Percentiles rank a stretch among this genome's conserved stretches.
phyloP scores from a whole-genome alignment of 2,329 filamentous ascomycete species.

The Dryadomyces quercivorus region DNA sequence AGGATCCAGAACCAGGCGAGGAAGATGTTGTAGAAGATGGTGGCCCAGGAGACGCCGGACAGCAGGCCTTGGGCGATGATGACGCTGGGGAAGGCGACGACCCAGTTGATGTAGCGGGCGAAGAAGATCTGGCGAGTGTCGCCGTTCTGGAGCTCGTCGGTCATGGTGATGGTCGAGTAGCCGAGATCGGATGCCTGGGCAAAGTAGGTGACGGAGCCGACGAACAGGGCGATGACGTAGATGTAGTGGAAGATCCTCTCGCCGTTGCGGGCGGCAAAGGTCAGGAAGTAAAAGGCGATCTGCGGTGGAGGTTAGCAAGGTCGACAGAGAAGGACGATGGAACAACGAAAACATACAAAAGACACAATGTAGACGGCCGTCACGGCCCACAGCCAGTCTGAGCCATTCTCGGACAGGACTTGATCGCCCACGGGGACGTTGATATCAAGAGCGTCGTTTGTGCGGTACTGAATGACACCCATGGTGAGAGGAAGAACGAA shows the following conservation, averaged over 20 bases:
- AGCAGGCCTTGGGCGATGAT: slow-evolving; percentile 33
- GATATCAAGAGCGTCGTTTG: slow-evolving; percentile 33
- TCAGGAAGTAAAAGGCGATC: slow-evolving; percentile 28
- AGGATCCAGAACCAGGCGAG: slow-evolving; percentile 40
- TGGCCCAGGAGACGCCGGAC: slow-evolving; percentile 42
- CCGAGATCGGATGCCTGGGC: slow-evolving; percentile 39
- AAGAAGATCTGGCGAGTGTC: slow-evolving; percentile 38
- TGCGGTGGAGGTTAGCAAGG: slow-evolving; percentile 15
- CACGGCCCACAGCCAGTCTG: slow-evolving; percentile 44
- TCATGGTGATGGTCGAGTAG: slow-evolving; percentile 23
- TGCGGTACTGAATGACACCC: slow-evolving; percentile 19
- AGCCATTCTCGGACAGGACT: slow-evolving; percentile 30
- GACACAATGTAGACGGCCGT: slow-evolving; percentile 33
- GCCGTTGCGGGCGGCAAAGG: slow-evolving; percentile 28
- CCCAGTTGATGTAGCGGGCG: slow-evolving; percentile 43
- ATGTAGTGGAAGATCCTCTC: slow-evolving; percentile 46
- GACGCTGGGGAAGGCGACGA: slow-evolving; percentile 33
- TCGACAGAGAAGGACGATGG: not conserved
- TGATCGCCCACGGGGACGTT: slow-evolving; percentile 31
- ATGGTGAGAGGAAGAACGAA: slow-evolving; percentile 14
- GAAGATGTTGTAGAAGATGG: slow-evolving; percentile 36
- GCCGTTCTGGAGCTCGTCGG: slow-evolving; percentile 19
- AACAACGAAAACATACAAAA: slow-evolving; percentile 24
- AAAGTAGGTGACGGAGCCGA: slow-evolving; percentile 38
- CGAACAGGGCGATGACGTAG: slow-evolving; percentile 35